Conservation (phyloP, 2,329 filamentous ascomycete genomes). For the Venturiaceae sp. region DNA sequence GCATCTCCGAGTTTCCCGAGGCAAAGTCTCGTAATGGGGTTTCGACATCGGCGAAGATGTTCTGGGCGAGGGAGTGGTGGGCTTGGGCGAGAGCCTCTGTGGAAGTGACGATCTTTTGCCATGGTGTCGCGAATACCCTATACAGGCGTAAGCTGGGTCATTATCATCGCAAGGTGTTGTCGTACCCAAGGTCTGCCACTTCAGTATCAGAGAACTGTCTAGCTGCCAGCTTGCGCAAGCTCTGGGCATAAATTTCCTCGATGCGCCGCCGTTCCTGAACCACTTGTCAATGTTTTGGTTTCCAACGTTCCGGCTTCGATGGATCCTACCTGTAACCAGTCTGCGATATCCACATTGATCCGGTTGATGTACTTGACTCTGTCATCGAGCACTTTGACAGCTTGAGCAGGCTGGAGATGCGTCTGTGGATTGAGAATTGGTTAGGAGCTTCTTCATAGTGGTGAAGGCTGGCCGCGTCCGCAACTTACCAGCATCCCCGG, state of each 20-base stretch:
- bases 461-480: slow-evolving; percentile 6
- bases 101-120: slow-evolving; percentile 76
- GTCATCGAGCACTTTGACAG: slow-evolving; percentile 72
- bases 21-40: slow-evolving; percentile 68
- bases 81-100: slow-evolving; percentile 74
- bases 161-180: slow-evolving; percentile 10
- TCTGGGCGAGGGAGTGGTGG: slow-evolving; percentile 69
- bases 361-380: slow-evolving; percentile 79
- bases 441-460: slow-evolving; percentile 3
- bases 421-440: slow-evolving; percentile 45
- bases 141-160: slow-evolving; percentile 12
- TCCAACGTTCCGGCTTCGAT: not conserved
- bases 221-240: slow-evolving; percentile 69
- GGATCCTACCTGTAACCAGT: slow-evolving; percentile 80
- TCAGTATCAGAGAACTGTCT: slow-evolving; percentile 60
- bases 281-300: slow-evolving; percentile 5
- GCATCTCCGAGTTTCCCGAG: slow-evolving; percentile 61
- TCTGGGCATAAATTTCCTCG: slow-evolving; percentile 80
- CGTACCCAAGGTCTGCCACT: slow-evolving; percentile 78
- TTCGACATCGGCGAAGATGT: slow-evolving; percentile 85
- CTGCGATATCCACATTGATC: slow-evolving; percentile 83
- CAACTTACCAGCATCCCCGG: slow-evolving; percentile 80
- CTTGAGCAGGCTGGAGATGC: slow-evolving; percentile 70
- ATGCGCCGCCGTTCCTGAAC: slow-evolving; percentile 79
- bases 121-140: slow-evolving; percentile 84